Base-by-base conservation (phyloP, 108 stramenopile genomes). In the Cylindrotheca closterium region DNA sequence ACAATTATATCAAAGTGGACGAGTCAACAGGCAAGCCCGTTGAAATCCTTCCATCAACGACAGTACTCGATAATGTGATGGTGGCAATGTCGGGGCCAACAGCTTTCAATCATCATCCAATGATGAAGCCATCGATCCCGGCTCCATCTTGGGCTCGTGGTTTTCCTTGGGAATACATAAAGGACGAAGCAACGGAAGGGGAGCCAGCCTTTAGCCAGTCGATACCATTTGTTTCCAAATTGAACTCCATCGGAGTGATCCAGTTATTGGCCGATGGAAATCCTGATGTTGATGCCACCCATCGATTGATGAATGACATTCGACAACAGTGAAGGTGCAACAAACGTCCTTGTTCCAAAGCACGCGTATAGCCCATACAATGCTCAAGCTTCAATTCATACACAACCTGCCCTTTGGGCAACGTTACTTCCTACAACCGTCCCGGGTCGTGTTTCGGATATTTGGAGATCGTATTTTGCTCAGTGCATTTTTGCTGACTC, bases 401-500 rank as follows among this genome's bases (percentile, higher is more conserved):
- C 33, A 29, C 23, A 53, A 23, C 37, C 53, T 21, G 78, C 79
- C 0, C 74, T 87, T 0, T 84, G 75, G 75, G 81, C 75, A 0
- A 64, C 71, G 58, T 63, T 80, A 7, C 67, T 87, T 8, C 86
- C 83, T 26, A 53, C 77, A 1, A 75, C 83, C 4, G 86, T 87
- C 4, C 67, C 71, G 45, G 80, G 79, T 1, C 65, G 86, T 2
- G 81, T 87, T 0, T 60, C 63, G 4, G 86, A 87, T 51, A 87
- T 87, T 31, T 87, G 86, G 86, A 60, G 86, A 15, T 47, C 75
- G 22, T 87, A 84, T 53, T 67, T 81, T 67, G 74, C 83, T 24
- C 78, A 81, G 50, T 2, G 52, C 0, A 17, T 82, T 19, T 65
- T 82, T 22, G 42, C 59, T 49, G 71, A 73, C 32, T 24, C 65